Evolutionary conservation across 2,329 filamentous ascomycete species (phyloP), one percentile per base, ranked within the genome.

Genomic region (Fusarium udum): DNA sequence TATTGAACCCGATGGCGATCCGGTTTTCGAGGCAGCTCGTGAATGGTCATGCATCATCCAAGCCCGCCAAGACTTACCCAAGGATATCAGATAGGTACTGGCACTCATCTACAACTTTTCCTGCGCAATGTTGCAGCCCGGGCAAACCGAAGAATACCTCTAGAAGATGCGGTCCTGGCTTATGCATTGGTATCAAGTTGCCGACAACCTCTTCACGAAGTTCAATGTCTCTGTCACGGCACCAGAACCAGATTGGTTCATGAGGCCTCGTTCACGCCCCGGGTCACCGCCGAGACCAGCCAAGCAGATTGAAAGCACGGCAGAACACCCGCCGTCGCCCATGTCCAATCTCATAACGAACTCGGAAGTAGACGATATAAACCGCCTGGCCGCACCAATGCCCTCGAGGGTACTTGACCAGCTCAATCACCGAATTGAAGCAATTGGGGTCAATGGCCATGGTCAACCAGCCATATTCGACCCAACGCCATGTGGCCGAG

Each of bases 21-120:
- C 34, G 16, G 1, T 79, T 20, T 81, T 81, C 71, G 75, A 68
- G 36, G 43, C 64, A 26, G 80, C 80, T 22, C 76, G 81, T 22
- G 52, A 65, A 11, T 82, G 81, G 81, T 78, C 79, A 10, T 82
- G 81, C 58, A 71, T 73, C 15, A 32, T 75, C 6, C 81, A 82
- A 58, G 66, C 74, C 10, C 24, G 32, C 2, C 10, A 39, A 4
- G 15, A 36, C 11, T 62, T 82, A 4, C 80, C 79, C 22, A 79
- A 73, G 49, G 74, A 78, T 37, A 59, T 82, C 45, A 77, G 81
- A 71, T 82, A 74, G 80, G 61, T 82, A 37, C 77, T 81, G 31
- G 73, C 79, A 34, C 76, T 56, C 48, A 66, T 81, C 28, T 82
- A 79, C 69, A 75, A 81, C 71, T 79, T 82, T 26, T 64, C 78